These are phyloP conservation scores for Serpula lacrymans DNA, from an alignment of 768 basidiomycete species.

Conservation along the genomic window DNA sequence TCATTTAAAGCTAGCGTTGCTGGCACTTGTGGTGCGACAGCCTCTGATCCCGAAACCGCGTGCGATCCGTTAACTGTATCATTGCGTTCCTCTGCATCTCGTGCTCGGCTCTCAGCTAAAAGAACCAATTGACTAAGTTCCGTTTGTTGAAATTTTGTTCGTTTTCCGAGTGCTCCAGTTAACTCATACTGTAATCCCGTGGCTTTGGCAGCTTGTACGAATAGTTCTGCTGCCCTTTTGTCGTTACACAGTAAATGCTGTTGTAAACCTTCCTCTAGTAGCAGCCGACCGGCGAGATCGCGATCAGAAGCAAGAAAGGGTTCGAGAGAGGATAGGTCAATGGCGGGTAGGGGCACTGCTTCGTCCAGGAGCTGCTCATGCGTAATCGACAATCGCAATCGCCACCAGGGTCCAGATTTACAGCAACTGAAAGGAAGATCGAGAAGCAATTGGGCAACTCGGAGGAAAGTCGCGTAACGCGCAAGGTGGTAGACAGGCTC, in stretches of 20 bases:
- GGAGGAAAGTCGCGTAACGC: constrained; percentile 62
- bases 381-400: constrained; percentile 64
- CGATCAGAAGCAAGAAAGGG: constrained; percentile 46
- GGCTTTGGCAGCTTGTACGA: constrained; percentile 72
- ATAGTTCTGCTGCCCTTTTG: constrained; percentile 70
- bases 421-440: constrained; percentile 46
- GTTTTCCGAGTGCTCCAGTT: constrained; percentile 88
- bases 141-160: constrained; percentile 88
- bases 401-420: constrained; percentile 71
- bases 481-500: constrained; percentile 96
- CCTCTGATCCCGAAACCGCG: constrained; percentile 3
- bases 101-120: constrained; percentile 78
- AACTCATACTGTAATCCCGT: constrained; percentile 85
- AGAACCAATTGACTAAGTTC: constrained; percentile 89
- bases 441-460: constrained; percentile 71
- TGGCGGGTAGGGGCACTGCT: constrained; percentile 56
- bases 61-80: constrained; percentile 16
- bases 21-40: constrained; percentile 45
- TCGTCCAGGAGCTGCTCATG: constrained; percentile 83
- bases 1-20: constrained; percentile 85
- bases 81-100: no score
- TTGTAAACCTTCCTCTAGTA: constrained; percentile 77
- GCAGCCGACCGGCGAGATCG: constrained; percentile 64
- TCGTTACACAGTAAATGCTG: constrained; percentile 76
- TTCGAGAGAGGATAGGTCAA: constrained; percentile 37